phyloP scores from a whole-genome alignment of 78 protist species.

The Dictyostelium citrinum region DNA sequence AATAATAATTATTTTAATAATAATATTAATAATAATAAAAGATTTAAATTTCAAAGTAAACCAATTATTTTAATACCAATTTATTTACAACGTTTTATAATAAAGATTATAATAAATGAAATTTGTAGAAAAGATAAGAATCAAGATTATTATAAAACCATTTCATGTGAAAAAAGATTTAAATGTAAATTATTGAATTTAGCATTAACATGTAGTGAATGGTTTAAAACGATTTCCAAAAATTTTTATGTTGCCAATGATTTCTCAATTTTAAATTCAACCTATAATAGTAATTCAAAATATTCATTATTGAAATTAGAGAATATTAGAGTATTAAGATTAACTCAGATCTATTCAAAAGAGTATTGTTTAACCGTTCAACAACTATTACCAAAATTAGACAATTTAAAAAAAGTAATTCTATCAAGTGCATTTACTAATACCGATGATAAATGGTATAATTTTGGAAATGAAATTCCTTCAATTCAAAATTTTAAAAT shows the following conservation, averaged over 20 bases:
- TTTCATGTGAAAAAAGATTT: background rate
- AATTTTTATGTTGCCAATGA: background rate
- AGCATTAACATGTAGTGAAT: background rate
- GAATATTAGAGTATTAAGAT: background rate
- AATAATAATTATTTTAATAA: background rate
- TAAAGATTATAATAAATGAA: background rate
- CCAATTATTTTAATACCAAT: background rate
- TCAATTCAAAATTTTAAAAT: background rate
- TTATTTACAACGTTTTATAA: background rate
- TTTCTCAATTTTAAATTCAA: background rate
- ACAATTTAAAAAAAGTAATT: background rate
- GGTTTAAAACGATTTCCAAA: background rate
- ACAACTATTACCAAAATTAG: background rate
- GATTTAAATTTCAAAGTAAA: background rate
- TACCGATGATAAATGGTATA: background rate
- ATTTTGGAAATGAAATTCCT: background rate
- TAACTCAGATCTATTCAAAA: background rate
- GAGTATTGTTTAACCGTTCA: background rate
- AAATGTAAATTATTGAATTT: background rate
- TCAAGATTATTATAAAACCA: background rate
- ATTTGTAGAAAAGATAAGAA: background rate
- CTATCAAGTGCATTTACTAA: background rate
- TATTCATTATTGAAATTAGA: background rate
- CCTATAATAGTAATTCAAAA: background rate
- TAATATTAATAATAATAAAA: background rate